phyloP scores from a whole-genome alignment of 2,329 filamentous ascomycete species.

The Curvularia sp. region DNA sequence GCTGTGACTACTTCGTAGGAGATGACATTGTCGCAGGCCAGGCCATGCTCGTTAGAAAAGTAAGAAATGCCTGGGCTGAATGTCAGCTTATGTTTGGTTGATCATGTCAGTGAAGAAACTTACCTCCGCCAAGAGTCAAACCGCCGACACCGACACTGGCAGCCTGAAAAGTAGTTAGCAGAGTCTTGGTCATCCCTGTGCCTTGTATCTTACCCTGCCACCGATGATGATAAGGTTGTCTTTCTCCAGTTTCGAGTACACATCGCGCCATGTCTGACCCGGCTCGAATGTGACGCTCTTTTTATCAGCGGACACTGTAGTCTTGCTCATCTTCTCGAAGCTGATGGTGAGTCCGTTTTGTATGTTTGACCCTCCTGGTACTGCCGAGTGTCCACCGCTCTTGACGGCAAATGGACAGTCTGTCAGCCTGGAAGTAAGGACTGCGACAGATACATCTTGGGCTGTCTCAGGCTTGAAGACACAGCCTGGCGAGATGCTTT shows the following conservation, averaged over 20 bases:
- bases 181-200: neutral
- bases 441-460: conserved; percentile 21
- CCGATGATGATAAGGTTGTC: conserved; percentile 37
- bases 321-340: conserved; percentile 43
- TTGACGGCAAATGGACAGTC: conserved; percentile 53
- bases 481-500: conserved; percentile 20
- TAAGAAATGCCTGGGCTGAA: conserved; percentile 29
- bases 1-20: conserved; percentile 45
- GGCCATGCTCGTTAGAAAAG: conserved; percentile 34
- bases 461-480: conserved; percentile 26
- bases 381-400: conserved; percentile 54
- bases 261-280: conserved; percentile 47
- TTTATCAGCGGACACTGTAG: conserved; percentile 35
- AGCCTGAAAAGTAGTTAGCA: conserved; percentile 14
- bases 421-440: conserved; percentile 26
- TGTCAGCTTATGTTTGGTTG: neutral
- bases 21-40: conserved; percentile 43
- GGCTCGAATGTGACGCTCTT: conserved; percentile 39
- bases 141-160: conserved; percentile 32
- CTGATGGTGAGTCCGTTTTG: conserved; percentile 54
- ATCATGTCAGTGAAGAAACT: neutral
- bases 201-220: conserved; percentile 33
- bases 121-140: conserved; percentile 36
- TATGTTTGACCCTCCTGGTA: conserved; percentile 52
- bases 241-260: conserved; percentile 40